Percentiles rank a stretch among this genome's conserved stretches.
Conservation (phyloP, 495 filamentous ascomycete species). For the Penicillium pancosmium region DNA sequence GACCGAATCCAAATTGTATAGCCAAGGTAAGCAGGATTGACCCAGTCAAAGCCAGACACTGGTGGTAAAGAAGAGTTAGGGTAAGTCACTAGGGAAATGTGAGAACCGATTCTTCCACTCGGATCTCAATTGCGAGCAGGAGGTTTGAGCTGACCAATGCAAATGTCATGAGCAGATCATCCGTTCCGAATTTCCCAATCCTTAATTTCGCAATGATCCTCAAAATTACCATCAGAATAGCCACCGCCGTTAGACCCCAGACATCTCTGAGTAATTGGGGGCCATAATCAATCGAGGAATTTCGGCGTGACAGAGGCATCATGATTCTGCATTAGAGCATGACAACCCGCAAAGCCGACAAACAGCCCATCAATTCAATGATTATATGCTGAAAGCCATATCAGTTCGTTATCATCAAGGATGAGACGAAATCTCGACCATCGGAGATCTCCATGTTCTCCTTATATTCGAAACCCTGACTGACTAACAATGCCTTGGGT, state of each 20-base stretch:
- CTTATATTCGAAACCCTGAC: constrained; percentile 4
- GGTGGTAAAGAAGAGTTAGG: constrained; percentile 5
- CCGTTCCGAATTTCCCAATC: constrained; percentile 27
- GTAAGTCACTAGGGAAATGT: neutral
- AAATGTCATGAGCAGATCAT: constrained; percentile 32
- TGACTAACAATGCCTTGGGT: neutral
- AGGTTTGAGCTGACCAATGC: constrained; percentile 26
- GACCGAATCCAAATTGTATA: constrained; percentile 30
- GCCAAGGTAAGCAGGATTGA: constrained; percentile 29
- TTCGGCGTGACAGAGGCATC: constrained; percentile 18
- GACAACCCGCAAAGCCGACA: neutral
- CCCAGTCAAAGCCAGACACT: constrained; percentile 29
- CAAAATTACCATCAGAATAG: constrained; percentile 20
- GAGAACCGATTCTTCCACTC: neutral
- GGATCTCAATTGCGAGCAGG: neutral
- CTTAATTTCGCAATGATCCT: constrained; percentile 30
- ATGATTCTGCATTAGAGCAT: constrained; percentile 3
- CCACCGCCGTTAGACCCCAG: constrained; percentile 28
- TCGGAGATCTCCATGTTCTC: constrained; percentile 24
- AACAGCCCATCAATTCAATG: constrained; percentile 1
- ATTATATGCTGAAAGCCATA: constrained; percentile 14
- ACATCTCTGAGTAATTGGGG: constrained; percentile 29
- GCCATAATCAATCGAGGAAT: constrained; percentile 14
- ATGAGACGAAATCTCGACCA: neutral
- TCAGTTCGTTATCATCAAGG: constrained; percentile 16